These are phyloP conservation scores for Earliella scabrosa DNA, from an alignment of 1,284 basidiomycete species.

Conservation along the genomic window DNA sequence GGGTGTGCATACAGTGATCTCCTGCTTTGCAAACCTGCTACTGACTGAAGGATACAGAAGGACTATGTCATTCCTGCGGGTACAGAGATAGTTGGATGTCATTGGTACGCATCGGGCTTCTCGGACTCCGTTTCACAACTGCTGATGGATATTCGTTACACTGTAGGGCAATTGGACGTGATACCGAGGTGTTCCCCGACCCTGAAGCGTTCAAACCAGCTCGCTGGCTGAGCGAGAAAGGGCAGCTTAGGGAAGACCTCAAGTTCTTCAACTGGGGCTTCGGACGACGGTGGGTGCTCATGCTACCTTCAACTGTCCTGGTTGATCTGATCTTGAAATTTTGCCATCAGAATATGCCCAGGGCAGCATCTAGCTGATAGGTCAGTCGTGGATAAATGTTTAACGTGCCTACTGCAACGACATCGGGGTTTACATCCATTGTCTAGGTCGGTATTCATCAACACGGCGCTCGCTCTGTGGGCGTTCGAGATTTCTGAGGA, in stretches of 20 bases:
- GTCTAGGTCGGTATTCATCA: constrained; percentile 56
- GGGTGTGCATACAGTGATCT: constrained; percentile 45
- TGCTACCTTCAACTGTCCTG: background rate
- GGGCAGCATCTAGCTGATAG: constrained; percentile 61
- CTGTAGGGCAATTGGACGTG: constrained; percentile 53
- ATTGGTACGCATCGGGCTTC: constrained; percentile 52
- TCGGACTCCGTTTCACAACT: background rate
- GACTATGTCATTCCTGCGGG: constrained; percentile 62
- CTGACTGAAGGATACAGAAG: constrained; percentile 38
- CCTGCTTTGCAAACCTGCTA: background rate
- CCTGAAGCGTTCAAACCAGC: constrained; percentile 62
- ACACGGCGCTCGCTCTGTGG: constrained; percentile 63
- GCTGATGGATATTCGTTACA: background rate
- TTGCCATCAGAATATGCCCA: constrained; percentile 51
- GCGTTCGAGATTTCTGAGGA: constrained; percentile 57
- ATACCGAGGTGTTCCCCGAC: constrained; percentile 59
- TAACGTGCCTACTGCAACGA: background rate
- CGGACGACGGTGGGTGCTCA: constrained; percentile 50
- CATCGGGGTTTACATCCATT: background rate
- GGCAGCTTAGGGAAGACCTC: constrained; percentile 52
- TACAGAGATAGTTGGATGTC: constrained; percentile 59
- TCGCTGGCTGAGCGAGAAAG: constrained; percentile 57
- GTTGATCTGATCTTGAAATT: background rate
- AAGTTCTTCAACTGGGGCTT: constrained; percentile 61
- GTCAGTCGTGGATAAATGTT: constrained; percentile 32